A percentile compares a stretch with the other conserved stretches of the same genome.
phyloP scores from a whole-genome alignment of 352 stramenopile species.

The Pythium scleroteichum region DNA sequence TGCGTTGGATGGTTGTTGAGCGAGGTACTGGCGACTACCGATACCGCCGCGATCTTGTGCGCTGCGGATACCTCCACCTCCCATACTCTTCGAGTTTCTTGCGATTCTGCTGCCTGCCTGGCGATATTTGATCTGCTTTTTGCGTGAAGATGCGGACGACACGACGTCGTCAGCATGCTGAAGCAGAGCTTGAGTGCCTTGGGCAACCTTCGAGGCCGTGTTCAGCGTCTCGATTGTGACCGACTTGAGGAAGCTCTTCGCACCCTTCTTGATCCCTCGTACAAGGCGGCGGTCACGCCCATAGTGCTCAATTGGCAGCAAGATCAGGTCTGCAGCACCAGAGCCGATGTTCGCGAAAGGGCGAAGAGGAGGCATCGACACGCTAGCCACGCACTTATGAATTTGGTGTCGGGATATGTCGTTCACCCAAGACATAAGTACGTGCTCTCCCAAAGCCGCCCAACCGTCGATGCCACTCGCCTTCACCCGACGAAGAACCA shows the following conservation, averaged over 20 bases:
- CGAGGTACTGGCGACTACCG: constrained; percentile 76
- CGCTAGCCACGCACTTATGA: constrained; percentile 88
- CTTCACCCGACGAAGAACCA: constrained; percentile 82
- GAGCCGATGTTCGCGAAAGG: constrained; percentile 88
- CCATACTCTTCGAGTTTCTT: constrained; percentile 78
- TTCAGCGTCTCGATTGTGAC: constrained; percentile 89
- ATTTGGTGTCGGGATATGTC: constrained; percentile 89
- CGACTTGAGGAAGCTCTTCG: constrained; percentile 86
- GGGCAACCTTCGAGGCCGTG: constrained; percentile 79
- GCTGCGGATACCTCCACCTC: constrained; percentile 73
- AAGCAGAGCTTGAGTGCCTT: constrained; percentile 79
- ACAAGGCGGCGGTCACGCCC: constrained; percentile 78
- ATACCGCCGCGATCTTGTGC: constrained; percentile 76
- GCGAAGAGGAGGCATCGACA: constrained; percentile 83
- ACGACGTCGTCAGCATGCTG: constrained; percentile 85
- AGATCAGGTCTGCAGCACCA: constrained; percentile 80
- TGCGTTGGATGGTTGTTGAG: constrained; percentile 79
- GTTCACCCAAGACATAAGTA: constrained; percentile 86
- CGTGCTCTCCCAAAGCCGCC: constrained; percentile 65
- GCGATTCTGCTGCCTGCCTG: constrained; percentile 77
- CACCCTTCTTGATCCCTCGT: constrained; percentile 83
- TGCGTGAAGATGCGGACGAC: constrained; percentile 61
- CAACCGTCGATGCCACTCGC: constrained; percentile 83
- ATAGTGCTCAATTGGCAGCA: constrained; percentile 88
- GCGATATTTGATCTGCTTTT: constrained; percentile 78